Percentiles rank a stretch among this genome's conserved stretches.
These are phyloP conservation scores for Fraxinus sp. DNA, from an alignment of 305 asterid genomes.

Conservation along the genomic window DNA sequence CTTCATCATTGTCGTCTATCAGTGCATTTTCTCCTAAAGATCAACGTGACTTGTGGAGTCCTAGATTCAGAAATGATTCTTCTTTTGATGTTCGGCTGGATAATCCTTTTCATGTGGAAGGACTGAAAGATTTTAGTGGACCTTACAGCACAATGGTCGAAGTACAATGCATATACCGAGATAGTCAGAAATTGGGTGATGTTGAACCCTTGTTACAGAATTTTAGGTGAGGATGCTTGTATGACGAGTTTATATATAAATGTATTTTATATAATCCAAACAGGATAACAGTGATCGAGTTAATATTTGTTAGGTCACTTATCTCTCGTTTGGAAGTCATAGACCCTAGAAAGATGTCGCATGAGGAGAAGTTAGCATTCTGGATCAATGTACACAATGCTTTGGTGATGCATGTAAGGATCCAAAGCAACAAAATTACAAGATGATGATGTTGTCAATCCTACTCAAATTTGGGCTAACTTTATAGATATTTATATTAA, in stretches of 20 bases:
- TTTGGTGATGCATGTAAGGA: slow-evolving; percentile 91
- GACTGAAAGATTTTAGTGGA: slow-evolving; percentile 92
- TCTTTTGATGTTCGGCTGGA: slow-evolving; percentile 82
- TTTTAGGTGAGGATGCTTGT: slow-evolving; percentile 53
- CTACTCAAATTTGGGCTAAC: slow-evolving; percentile 19
- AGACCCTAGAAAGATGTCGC: slow-evolving; percentile 71
- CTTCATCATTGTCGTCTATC: slow-evolving; percentile 70
- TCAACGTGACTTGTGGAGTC: slow-evolving; percentile 79
- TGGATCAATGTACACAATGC: slow-evolving; percentile 96
- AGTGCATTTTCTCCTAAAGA: slow-evolving; percentile 88
- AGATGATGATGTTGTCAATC: slow-evolving; percentile 12
- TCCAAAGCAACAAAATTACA: not conserved
- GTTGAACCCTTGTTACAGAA: slow-evolving; percentile 66
- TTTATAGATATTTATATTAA: not conserved
- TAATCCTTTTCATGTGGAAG: slow-evolving; percentile 87
- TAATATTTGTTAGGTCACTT: slow-evolving; percentile 56
- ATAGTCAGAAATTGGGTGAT: slow-evolving; percentile 67
- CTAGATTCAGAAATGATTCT: slow-evolving; percentile 69
- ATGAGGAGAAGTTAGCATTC: slow-evolving; percentile 89
- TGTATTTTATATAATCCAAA: not conserved
- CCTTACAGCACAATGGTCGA: slow-evolving; percentile 99
- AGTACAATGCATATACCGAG: slow-evolving; percentile 77
- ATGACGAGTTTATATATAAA: not conserved
- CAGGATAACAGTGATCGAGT: slow-evolving; percentile 15
- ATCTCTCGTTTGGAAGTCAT: slow-evolving; percentile 77